A percentile compares a stretch with the other conserved stretches of the same genome.
Evolutionary conservation across 139 green algal species (phyloP).

Genomic region (Chlamydomonas eustigma): DNA sequence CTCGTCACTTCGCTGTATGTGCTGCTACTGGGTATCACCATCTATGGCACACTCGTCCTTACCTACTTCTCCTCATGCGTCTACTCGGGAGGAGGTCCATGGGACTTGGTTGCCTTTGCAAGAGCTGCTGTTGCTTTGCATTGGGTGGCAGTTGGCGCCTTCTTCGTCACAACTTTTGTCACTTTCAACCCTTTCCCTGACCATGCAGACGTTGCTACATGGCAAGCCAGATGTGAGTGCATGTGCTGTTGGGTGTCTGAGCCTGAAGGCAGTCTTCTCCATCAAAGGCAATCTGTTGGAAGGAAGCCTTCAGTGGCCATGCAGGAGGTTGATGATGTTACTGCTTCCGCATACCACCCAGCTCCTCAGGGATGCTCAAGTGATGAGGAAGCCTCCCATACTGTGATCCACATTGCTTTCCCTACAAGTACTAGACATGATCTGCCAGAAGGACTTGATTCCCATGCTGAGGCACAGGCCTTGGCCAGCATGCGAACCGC

Average conservation of each 20-base stretch:
- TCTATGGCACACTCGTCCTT: slow-evolving; percentile 5
- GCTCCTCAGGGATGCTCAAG: too few species aligned
- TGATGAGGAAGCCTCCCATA: too few species aligned
- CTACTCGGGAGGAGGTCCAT: not conserved
- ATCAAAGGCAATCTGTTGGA: too few species aligned
- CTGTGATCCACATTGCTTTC: too few species aligned
- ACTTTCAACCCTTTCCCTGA: slow-evolving; percentile 11
- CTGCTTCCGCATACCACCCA: too few species aligned
- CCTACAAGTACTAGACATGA: too few species aligned
- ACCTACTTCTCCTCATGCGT: not conserved
- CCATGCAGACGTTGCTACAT: not conserved
- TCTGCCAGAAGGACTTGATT: too few species aligned
- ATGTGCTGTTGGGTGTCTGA: not conserved
- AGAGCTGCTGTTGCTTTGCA: not conserved
- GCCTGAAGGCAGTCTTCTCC: too few species aligned
- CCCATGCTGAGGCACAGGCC: too few species aligned
- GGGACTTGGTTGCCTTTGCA: not conserved
- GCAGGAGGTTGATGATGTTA: too few species aligned
- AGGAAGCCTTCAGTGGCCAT: too few species aligned
- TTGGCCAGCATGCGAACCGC: too few species aligned
- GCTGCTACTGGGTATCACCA: not conserved
- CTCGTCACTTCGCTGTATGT: not conserved
- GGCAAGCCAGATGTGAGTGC: not conserved
- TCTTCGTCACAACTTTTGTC: not conserved
- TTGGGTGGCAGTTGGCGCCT: not conserved